These are phyloP conservation scores for Hamamelis virginiana DNA, from an alignment of 164 flowering plant species.

Conservation along the genomic window DNA sequence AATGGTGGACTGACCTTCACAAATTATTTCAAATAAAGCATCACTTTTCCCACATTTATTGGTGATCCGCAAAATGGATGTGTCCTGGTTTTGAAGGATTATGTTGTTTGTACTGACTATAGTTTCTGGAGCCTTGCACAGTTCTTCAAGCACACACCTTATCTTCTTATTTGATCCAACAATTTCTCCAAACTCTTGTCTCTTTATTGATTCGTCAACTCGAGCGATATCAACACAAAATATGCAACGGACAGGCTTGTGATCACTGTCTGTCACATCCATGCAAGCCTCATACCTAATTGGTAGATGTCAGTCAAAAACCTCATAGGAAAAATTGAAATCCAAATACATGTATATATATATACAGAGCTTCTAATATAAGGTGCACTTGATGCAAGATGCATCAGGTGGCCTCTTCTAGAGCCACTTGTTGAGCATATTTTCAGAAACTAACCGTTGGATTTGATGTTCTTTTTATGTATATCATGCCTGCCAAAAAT, in stretches of 20 bases:
- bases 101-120: slow-evolving; percentile 70
- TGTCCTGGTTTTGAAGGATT: slow-evolving; percentile 77
- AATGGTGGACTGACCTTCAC: slow-evolving; percentile 61
- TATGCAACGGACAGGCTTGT: slow-evolving; percentile 95
- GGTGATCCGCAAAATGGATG: slow-evolving; percentile 58
- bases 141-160: slow-evolving; percentile 42
- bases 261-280: slow-evolving; percentile 99
- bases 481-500: no score
- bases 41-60: slow-evolving; percentile 49
- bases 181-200: slow-evolving; percentile 81
- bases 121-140: slow-evolving; percentile 64
- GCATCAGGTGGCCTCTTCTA: no score
- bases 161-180: slow-evolving; percentile 56
- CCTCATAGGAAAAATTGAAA: not conserved
- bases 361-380: no score
- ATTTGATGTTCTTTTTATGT: no score
- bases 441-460: no score
- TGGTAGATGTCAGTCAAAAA: slow-evolving; percentile 6
- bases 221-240: slow-evolving; percentile 66
- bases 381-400: no score
- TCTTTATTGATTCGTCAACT: slow-evolving; percentile 74
- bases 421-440: no score
- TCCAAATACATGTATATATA: no score
- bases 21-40: slow-evolving; percentile 63
- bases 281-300: slow-evolving; percentile 93